These are phyloP conservation scores for Lentinula boryana DNA, from an alignment of 768 basidiomycete species.

Conservation along the genomic window DNA sequence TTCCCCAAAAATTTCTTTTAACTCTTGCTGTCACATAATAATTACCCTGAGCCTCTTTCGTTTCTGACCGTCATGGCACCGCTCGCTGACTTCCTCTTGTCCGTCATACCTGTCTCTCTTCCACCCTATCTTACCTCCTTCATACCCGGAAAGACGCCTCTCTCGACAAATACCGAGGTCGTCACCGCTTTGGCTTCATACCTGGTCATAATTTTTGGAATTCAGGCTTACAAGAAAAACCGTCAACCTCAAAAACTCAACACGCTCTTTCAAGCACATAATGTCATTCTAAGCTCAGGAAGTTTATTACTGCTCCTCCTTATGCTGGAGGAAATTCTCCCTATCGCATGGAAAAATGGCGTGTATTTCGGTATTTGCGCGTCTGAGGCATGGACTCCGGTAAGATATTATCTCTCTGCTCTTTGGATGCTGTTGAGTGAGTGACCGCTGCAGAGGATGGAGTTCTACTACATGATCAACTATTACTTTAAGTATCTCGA, in stretches of 20 bases:
- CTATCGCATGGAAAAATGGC: constrained; percentile 67
- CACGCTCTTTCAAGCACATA: constrained; percentile 84
- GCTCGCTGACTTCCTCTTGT: constrained; percentile 68
- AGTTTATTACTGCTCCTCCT: constrained; percentile 81
- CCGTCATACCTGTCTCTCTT: constrained; percentile 49
- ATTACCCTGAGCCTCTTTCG: constrained; percentile 15
- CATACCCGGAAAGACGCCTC: constrained; percentile 69
- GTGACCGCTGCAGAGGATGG: constrained; percentile 55
- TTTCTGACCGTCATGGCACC: constrained; percentile 49
- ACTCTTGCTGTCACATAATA: constrained; percentile 13
- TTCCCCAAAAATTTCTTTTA: constrained; percentile 1
- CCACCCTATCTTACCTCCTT: constrained; percentile 57
- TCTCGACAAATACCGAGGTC: constrained; percentile 79
- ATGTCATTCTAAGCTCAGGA: constrained; percentile 79
- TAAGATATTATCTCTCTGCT: constrained; percentile 33
- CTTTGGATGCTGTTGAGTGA: constrained; percentile 4
- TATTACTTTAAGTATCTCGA: constrained; percentile 99
- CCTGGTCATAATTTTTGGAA: constrained; percentile 83
- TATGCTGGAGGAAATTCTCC: constrained; percentile 88
- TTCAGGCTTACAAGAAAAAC: constrained; percentile 79
- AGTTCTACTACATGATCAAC: constrained; percentile 98
- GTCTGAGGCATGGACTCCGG: constrained; percentile 77
- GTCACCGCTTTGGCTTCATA: constrained; percentile 67
- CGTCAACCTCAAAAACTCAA: constrained; percentile 70
- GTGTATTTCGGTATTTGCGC: constrained; percentile 76